Conservation (phyloP, 352 stramenopile genomes). For the Phytophthora multivora region DNA sequence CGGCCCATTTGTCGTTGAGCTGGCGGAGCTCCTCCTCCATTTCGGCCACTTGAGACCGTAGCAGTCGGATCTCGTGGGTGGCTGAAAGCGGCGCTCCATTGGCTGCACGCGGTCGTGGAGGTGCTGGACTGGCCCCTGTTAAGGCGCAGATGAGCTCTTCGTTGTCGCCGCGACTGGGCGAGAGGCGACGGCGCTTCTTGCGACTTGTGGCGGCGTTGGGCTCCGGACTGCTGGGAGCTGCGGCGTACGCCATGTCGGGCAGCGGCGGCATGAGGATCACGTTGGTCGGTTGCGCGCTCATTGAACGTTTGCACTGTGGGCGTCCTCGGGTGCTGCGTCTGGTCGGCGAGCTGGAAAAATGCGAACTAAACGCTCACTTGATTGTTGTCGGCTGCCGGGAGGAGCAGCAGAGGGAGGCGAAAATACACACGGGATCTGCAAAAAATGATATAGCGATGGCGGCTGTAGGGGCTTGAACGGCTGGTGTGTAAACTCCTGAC, state of each 20-base stretch:
- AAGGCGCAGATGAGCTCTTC: slow-evolving; percentile 20
- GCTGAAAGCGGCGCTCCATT: slow-evolving; percentile 30
- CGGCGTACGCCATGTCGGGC: slow-evolving; percentile 8
- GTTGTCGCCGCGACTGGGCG: slow-evolving; percentile 5
- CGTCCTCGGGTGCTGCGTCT: no score
- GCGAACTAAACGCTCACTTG: slow-evolving; percentile 24
- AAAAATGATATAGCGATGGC: slow-evolving; percentile 15
- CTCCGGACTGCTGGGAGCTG: slow-evolving; percentile 16
- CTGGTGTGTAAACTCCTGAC: no score
- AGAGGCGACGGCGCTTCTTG: slow-evolving; percentile 23
- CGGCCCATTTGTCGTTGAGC: slow-evolving; percentile 29
- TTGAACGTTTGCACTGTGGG: neutral
- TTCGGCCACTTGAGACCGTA: slow-evolving; percentile 39
- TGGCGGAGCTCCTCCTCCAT: slow-evolving; percentile 37
- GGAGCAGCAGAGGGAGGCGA: slow-evolving; percentile 11
- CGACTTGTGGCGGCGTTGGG: neutral
- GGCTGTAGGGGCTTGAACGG: neutral
- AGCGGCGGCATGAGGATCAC: slow-evolving; percentile 28
- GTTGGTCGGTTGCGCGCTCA: slow-evolving; percentile 20
- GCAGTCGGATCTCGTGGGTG: slow-evolving; percentile 40
- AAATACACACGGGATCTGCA: slow-evolving; percentile 7
- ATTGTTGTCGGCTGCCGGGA: slow-evolving; percentile 18
- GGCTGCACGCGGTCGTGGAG: slow-evolving; percentile 17
- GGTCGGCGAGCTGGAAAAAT: slow-evolving; percentile 13
- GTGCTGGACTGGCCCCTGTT: slow-evolving; percentile 15